Evolutionary conservation across 768 basidiomycete genomes (phyloP).

Genomic region (Suillus sp.): DNA sequence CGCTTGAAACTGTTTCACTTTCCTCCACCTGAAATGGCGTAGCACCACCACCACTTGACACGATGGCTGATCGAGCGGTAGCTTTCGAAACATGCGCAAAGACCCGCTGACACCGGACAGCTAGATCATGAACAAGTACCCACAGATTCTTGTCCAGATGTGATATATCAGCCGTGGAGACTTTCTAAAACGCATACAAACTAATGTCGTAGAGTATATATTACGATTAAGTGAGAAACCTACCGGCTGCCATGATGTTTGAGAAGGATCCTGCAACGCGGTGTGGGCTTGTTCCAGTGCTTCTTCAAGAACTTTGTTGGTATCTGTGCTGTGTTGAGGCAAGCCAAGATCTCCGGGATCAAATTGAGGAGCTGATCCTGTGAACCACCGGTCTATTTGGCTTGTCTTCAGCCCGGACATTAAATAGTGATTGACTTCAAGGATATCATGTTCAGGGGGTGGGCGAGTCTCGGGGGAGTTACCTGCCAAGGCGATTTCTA

Average conservation of each 20-base stretch:
- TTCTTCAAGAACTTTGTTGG: slow-evolving; percentile 32
- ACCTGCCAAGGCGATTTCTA: slow-evolving; percentile 54
- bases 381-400: slow-evolving; percentile 80
- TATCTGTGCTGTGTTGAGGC: slow-evolving; percentile 23
- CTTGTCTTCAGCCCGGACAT: slow-evolving; percentile 68
- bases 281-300: slow-evolving; percentile 51
- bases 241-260: slow-evolving; percentile 56
- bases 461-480: slow-evolving; percentile 51
- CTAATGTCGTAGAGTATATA: slow-evolving; percentile 26
- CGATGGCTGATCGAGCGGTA: slow-evolving; percentile 59
- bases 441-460: slow-evolving; percentile 62
- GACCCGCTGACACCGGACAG: slow-evolving; percentile 57
- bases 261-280: slow-evolving; percentile 48
- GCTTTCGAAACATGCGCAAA: slow-evolving; percentile 67
- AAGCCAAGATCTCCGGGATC: slow-evolving; percentile 34
- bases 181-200: slow-evolving; percentile 43
- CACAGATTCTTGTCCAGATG: slow-evolving; percentile 71
- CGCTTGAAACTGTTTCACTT: slow-evolving; percentile 33
- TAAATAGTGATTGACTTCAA: slow-evolving; percentile 82
- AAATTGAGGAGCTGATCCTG: slow-evolving; percentile 49
- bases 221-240: slow-evolving; percentile 35
- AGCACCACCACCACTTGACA: slow-evolving; percentile 36
- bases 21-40: slow-evolving; percentile 33
- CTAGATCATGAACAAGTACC: slow-evolving; percentile 62
- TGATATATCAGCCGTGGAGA: slow-evolving; percentile 51